Evolutionary conservation across 129 eudicot species (phyloP), one percentile per base, ranked within the genome.

Genomic region (Glebionis coronaria): DNA sequence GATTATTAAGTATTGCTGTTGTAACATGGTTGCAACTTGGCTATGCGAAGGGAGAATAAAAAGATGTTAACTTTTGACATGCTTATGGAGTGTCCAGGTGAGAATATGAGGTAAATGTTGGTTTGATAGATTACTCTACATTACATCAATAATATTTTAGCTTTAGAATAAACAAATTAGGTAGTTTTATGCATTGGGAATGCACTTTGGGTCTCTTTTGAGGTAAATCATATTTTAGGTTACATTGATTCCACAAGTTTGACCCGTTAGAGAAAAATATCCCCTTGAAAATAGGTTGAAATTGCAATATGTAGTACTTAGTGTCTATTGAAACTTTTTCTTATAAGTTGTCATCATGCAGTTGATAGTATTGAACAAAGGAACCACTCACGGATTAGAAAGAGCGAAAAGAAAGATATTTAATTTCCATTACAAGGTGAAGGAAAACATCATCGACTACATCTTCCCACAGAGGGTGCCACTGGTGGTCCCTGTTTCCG

Each of bases 11-110:
- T 14, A 3, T 73, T 79, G 16, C 68, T 68, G 60, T 2, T 55
- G 68, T 71, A 42, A 67, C 90, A 91, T 96, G 97, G 98, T 63
- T 93, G 97, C 89, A 82, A 93, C 73, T 77, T 93, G 60, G 70
- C 27, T 65, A 86, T 75, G 61, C 97, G 82, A 63, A 73, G 87
- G 81, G 97, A 93, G 69, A 81, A 73, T 80, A 79, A 86, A 76
- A 82, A 90, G 71, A 84, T 93, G 70, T 56, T 89, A 69, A 86
- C 82, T 76, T 72, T 86, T 69, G 97, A 93, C 76, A 86, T 93
- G 98, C 95, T 88, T 66, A 80, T 59, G 82, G 84, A 86, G 58
- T 80, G 79, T 65, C 79, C 82, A 78, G 96, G 96, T 88, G 87
- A 85, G 88, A 63, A 76, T 56, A 67, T 61, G 68, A 81, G 73